Conservation (phyloP, 768 basidiomycete genomes). For the Termitomyces sp. region DNA sequence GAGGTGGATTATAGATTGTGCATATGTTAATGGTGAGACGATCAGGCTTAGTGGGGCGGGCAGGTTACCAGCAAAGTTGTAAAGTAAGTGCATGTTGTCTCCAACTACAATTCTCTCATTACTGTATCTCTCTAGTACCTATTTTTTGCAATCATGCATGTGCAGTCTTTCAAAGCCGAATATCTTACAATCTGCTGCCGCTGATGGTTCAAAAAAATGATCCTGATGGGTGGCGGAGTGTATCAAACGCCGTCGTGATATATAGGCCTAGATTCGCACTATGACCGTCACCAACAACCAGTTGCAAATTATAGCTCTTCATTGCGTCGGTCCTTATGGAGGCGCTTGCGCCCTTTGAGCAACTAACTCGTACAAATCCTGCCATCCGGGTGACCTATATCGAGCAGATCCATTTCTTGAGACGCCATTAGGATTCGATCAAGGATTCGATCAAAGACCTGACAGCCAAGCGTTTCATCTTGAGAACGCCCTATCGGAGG, state of each 20-base stretch:
- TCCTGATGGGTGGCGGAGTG: not conserved
- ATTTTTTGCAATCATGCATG: not conserved
- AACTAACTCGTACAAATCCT: not conserved
- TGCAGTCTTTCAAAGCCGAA: not conserved
- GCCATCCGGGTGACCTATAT: not conserved
- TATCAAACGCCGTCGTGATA: not conserved
- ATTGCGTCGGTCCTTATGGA: not conserved
- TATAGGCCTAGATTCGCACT: too few species aligned
- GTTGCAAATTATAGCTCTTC: not conserved
- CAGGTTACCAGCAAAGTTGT: not conserved
- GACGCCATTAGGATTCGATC: not conserved
- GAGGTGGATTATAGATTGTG: slow-evolving; percentile 46
- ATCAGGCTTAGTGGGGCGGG: slow-evolving; percentile 41
- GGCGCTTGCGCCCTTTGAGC: not conserved
- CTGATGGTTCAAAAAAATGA: not conserved
- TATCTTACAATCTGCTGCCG: not conserved
- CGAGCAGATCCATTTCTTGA: not conserved
- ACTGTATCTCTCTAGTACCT: not conserved
- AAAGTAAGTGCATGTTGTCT: not conserved
- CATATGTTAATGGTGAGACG: slow-evolving; percentile 55
- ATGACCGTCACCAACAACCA: not conserved
- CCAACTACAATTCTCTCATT: not conserved
- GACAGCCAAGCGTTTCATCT: not conserved
- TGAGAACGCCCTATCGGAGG: not conserved
- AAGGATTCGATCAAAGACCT: not conserved